phyloP scores from a whole-genome alignment of 768 basidiomycete species.

The Leccinum pellstonianum region DNA sequence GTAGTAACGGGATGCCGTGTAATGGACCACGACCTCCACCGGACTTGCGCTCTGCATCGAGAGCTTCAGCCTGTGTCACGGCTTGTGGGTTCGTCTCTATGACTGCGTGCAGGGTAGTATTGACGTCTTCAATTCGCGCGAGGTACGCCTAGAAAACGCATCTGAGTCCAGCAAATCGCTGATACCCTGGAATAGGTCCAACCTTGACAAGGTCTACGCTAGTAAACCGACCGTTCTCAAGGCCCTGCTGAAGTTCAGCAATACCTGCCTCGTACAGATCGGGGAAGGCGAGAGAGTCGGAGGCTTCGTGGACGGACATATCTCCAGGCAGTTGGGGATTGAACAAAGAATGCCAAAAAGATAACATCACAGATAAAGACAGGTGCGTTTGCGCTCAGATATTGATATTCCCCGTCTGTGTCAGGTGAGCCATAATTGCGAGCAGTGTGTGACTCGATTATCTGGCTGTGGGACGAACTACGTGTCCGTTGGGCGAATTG shows the following conservation, averaged over 20 bases:
- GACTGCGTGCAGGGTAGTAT: slow-evolving; percentile 55
- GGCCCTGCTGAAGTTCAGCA: slow-evolving; percentile 51
- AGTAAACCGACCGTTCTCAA: slow-evolving; percentile 50
- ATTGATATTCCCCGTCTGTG: background rate
- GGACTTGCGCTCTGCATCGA: slow-evolving; percentile 49
- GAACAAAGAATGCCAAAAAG: slow-evolving; percentile 8
- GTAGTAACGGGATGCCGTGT: slow-evolving; percentile 59
- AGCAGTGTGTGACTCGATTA: background rate
- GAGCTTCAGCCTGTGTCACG: slow-evolving; percentile 46
- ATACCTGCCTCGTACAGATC: slow-evolving; percentile 66
- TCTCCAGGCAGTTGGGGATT: slow-evolving; percentile 12
- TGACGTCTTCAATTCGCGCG: slow-evolving; percentile 65
- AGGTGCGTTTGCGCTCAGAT: background rate
- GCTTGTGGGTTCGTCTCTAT: slow-evolving; percentile 61
- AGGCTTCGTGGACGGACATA: slow-evolving; percentile 6
- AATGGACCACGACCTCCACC: slow-evolving; percentile 45
- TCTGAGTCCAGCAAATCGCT: background rate
- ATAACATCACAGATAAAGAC: background rate
- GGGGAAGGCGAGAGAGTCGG: slow-evolving; percentile 35
- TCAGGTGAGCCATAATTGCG: background rate
- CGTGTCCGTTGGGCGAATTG: background rate
- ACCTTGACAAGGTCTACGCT: slow-evolving; percentile 67
- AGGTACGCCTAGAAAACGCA: slow-evolving; percentile 52
- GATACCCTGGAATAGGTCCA: background rate
- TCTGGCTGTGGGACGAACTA: background rate